Conservation (phyloP, 164 flowering plant genomes). For the Dillenia turbinata region DNA sequence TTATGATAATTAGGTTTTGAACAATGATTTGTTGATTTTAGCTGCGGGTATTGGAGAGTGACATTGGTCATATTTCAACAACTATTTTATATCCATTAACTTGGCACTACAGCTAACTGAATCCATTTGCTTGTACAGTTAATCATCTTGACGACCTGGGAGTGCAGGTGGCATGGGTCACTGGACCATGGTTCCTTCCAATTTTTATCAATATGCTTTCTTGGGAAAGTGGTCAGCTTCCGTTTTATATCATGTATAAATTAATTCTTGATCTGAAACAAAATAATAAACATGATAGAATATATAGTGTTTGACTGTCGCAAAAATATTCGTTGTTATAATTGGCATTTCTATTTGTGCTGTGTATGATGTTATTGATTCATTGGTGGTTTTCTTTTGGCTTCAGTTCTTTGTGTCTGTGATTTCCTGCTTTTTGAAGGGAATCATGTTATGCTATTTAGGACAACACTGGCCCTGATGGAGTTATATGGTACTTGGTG, state of each 20-base stretch:
- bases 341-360: background rate
- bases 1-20: background rate
- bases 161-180: slow-evolving; percentile 92
- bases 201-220: slow-evolving; percentile 98
- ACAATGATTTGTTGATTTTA: no score
- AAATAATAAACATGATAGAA: background rate
- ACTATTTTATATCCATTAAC: background rate
- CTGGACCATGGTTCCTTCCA: slow-evolving; percentile 98
- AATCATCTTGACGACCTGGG: slow-evolving; percentile 96
- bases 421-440: slow-evolving; percentile 98
- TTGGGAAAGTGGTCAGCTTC: slow-evolving; percentile 97
- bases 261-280: background rate
- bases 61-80: background rate
- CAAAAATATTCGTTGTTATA: background rate
- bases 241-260: slow-evolving; percentile 14
- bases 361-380: no score
- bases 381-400: no score
- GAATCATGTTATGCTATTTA: slow-evolving; percentile 89
- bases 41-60: background rate
- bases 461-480: slow-evolving; percentile 95
- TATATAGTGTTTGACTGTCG: slow-evolving; percentile 2
- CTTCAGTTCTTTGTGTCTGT: slow-evolving; percentile 98
- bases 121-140: slow-evolving; percentile 46
- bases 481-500: slow-evolving; percentile 88
- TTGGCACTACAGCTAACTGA: background rate